These are phyloP conservation scores for Colletotrichum godetiae DNA, from an alignment of 2,329 filamentous ascomycete genomes.

Conservation along the genomic window DNA sequence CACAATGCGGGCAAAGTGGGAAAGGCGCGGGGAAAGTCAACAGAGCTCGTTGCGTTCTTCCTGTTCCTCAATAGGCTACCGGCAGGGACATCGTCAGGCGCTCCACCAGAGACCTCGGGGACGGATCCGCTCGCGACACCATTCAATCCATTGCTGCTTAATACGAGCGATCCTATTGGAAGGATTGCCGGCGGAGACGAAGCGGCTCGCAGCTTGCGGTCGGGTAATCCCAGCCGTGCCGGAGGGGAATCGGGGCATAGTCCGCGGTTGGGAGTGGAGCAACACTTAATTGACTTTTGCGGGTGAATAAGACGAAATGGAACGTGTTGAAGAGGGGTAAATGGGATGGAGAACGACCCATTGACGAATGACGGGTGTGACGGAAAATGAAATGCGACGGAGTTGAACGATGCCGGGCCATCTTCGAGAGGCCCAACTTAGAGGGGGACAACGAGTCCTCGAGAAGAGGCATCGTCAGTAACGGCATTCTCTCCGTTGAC, in stretches of 20 bases:
- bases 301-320: background rate
- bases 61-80: background rate
- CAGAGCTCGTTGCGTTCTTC: background rate
- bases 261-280: constrained; percentile 22
- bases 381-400: constrained; percentile 5
- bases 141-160: constrained; percentile 16
- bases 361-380: background rate
- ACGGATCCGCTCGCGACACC: constrained; percentile 28
- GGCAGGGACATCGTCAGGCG: background rate
- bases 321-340: constrained; percentile 1
- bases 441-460: too few relatives aligned
- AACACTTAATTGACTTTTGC: constrained; percentile 13
- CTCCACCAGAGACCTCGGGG: constrained; percentile 11
- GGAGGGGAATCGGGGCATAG: constrained; percentile 20
- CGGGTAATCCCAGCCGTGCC: constrained; percentile 16
- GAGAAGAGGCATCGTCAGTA: too few relatives aligned
- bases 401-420: background rate
- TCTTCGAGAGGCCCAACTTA: too few relatives aligned
- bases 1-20: background rate
- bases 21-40: background rate
- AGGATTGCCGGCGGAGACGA: constrained; percentile 5
- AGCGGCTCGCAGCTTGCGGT: constrained; percentile 16
- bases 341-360: background rate
- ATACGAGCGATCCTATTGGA: constrained; percentile 22
- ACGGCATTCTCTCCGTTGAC: too few relatives aligned